Percentiles rank a stretch among this genome's conserved stretches.
Evolutionary conservation across 2,329 filamentous ascomycete genomes (phyloP).

Genomic region (Ascochyta pisi): DNA sequence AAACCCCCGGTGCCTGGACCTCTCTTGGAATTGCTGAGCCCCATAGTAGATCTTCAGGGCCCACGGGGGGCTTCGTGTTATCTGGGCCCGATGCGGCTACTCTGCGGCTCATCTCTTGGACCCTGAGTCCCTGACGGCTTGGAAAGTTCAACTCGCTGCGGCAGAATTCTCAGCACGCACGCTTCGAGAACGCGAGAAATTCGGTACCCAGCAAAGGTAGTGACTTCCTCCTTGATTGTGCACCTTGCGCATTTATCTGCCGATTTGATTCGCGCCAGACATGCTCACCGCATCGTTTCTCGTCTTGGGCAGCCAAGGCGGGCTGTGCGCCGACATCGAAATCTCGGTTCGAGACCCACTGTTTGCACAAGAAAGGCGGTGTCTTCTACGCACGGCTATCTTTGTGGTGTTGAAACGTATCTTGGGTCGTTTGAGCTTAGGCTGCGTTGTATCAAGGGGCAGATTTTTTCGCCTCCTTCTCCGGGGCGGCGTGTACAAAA

Average conservation of each 20-base stretch:
- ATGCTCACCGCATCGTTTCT: slow-evolving; percentile 19
- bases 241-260: background rate
- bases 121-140: slow-evolving; percentile 23
- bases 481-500: slow-evolving; percentile 20
- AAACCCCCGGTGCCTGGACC: slow-evolving; percentile 17
- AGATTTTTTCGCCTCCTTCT: slow-evolving; percentile 24
- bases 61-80: slow-evolving; percentile 24
- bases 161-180: background rate
- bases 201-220: background rate
- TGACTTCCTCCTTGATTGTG: background rate
- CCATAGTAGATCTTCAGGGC: slow-evolving; percentile 25
- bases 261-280: slow-evolving; percentile 1
- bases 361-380: slow-evolving; percentile 31
- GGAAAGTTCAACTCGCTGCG: background rate
- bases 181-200: background rate
- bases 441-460: slow-evolving; percentile 21
- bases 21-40: slow-evolving; percentile 21
- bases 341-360: slow-evolving; percentile 32
- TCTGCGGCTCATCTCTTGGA: slow-evolving; percentile 29
- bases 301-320: slow-evolving; percentile 19
- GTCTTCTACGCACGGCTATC: slow-evolving; percentile 26
- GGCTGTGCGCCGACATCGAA: slow-evolving; percentile 30
- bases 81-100: slow-evolving; percentile 25
- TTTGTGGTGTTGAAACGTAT: slow-evolving; percentile 30
- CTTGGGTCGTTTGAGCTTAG: slow-evolving; percentile 29